Evolutionary conservation across 257 asterid species (phyloP), one percentile per base, ranked within the genome.

Genomic region (Penstemon davidsonii): DNA sequence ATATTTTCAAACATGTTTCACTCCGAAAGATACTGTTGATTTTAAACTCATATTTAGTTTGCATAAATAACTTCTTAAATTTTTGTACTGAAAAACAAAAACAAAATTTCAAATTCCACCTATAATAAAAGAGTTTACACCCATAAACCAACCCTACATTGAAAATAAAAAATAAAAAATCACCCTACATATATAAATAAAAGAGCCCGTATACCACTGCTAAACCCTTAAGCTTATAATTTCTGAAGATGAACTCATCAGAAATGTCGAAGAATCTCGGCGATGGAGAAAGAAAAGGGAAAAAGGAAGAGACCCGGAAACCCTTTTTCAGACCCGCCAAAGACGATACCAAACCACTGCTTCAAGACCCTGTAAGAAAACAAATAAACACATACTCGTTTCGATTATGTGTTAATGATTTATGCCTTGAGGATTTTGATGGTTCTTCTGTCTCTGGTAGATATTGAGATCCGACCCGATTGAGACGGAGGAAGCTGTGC

Each of bases 401-500:
- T 40, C 47, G 5, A 8, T 0, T 33, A 5, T 36, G 10, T 43
- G 7, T 42, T 10, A 0, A 10, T 59, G 12, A 18, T 10, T 39
- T 19, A 15, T 15, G 18, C 18, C 18, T 69, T 3, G 15, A 33
- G 8, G 43, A 9, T 37, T 39, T 39, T 44, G 6, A 0, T 5
- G 13, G 43, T 57, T 40, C 54, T 60, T 11, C 52, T 8, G 37
- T 10, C 6, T 13, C 33, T 25, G 33, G 57, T 67, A 91, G 95
- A 89, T 91, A 49, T 55, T 84, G 69, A 89, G 96, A 68, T 87
- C 98, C 74, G 94, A 92, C 77, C 98, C 96, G 62, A 89, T 87
- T 45, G 94, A 85, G 82, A 87, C 96, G 0, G 96, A 92, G 80
- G 98, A 92, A 84, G 90, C 96, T 40, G 85, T 92, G 60, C 86